Conservation (phyloP, 1,284 basidiomycete genomes). For the Paramarasmius palmivorus region DNA sequence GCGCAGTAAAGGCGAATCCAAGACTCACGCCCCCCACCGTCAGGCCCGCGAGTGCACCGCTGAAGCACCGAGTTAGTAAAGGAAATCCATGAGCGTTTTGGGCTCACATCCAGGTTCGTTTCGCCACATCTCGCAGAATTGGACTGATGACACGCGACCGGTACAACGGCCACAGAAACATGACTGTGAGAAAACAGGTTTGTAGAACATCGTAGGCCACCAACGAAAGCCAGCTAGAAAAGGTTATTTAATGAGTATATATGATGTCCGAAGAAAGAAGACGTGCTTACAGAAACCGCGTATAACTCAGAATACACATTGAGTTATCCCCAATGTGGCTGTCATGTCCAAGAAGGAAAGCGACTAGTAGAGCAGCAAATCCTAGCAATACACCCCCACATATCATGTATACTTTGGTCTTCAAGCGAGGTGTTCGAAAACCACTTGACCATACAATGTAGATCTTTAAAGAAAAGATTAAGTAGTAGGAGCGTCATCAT, state of each 20-base stretch:
- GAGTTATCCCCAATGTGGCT: neutral
- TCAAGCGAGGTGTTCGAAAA: neutral
- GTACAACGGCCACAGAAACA: too few species aligned
- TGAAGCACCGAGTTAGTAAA: too few species aligned
- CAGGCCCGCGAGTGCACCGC: too few species aligned
- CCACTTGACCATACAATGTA: neutral
- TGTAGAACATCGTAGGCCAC: neutral
- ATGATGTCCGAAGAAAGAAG: neutral
- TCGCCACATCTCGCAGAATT: too few species aligned
- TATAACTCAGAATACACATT: neutral
- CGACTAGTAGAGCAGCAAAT: neutral
- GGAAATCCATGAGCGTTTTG: too few species aligned
- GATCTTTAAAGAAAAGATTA: neutral
- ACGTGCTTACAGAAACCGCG: neutral
- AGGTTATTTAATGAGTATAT: neutral
- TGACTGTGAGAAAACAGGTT: neutral
- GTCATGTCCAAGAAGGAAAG: neutral
- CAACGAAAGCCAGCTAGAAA: neutral
- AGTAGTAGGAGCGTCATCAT: neutral
- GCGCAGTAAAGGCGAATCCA: too few species aligned
- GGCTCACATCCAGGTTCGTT: too few species aligned
- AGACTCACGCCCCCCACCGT: too few species aligned
- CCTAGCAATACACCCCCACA: neutral
- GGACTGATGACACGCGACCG: too few species aligned
- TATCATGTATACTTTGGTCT: neutral